A percentile compares a stretch with the other conserved stretches of the same genome.
Evolutionary conservation across 2,329 filamentous ascomycete genomes (phyloP).

Genomic region (Fusarium cicatricum): DNA sequence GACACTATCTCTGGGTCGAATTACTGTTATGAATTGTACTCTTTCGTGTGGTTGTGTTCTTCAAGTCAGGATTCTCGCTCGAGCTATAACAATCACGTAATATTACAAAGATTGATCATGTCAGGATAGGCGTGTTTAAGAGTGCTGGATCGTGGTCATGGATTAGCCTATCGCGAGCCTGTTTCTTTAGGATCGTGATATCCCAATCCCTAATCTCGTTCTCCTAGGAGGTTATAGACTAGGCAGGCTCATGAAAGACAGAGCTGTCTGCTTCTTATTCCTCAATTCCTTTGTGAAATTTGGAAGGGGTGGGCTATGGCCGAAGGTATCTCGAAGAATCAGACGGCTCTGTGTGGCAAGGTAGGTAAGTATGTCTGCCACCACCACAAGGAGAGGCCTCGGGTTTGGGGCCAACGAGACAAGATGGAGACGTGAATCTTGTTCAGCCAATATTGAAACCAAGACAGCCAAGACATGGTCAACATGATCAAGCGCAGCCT

Average conservation of each 20-base stretch:
- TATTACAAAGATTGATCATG: too few relatives aligned
- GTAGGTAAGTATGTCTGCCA: conserved; percentile 30
- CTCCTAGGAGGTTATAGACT: too few relatives aligned
- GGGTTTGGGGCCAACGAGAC: conserved; percentile 31
- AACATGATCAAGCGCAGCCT: conserved; percentile 46
- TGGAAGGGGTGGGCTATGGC: conserved; percentile 18
- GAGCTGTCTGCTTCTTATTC: conserved; percentile 24
- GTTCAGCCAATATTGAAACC: conserved; percentile 43
- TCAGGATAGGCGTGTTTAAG: too few relatives aligned
- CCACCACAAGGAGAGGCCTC: conserved; percentile 24
- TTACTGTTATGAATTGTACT: too few relatives aligned
- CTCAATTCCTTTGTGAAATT: conserved; percentile 28
- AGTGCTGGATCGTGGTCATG: too few relatives aligned
- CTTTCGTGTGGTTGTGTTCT: too few relatives aligned
- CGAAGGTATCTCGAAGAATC: conserved; percentile 21
- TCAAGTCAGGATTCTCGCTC: too few relatives aligned
- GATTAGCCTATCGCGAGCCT: too few relatives aligned
- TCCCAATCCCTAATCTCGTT: too few relatives aligned
- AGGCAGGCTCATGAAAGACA: conserved; percentile 31
- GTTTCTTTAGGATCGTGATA: too few relatives aligned
- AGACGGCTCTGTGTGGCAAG: conserved; percentile 21
- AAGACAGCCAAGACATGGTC: conserved; percentile 49
- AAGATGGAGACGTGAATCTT: conserved; percentile 11
- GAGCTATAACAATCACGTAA: too few relatives aligned
- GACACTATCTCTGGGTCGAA: too few relatives aligned